Percentiles rank a stretch among this genome's conserved stretches.
Conservation (phyloP, 192 early-diverging fungal genomes). For the Spinellus fusiger region DNA sequence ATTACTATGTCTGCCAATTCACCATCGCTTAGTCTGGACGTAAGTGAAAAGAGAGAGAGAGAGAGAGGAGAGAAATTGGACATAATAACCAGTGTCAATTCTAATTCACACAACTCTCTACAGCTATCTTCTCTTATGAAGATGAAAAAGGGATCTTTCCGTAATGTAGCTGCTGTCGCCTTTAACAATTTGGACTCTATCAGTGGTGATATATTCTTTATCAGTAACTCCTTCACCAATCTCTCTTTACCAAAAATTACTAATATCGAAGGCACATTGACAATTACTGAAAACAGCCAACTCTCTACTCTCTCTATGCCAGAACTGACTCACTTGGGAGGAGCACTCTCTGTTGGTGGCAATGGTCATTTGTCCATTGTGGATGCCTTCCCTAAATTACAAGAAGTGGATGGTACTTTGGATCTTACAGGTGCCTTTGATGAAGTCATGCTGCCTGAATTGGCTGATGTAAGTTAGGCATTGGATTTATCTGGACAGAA, state of each 20-base stretch:
- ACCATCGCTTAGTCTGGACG: slow-evolving; percentile 7
- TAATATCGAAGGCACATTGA: slow-evolving; percentile 47
- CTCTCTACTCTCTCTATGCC: slow-evolving; percentile 53
- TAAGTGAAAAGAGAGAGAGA: not conserved
- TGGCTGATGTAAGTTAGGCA: slow-evolving; percentile 20
- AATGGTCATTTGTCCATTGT: slow-evolving; percentile 54
- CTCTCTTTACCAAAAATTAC: slow-evolving; percentile 41
- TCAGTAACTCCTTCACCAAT: slow-evolving; percentile 49
- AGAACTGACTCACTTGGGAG: slow-evolving; percentile 48
- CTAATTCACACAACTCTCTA: not conserved
- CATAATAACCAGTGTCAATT: no score
- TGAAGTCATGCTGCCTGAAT: slow-evolving; percentile 44
- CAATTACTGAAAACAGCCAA: slow-evolving; percentile 49
- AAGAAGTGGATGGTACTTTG: slow-evolving; percentile 50
- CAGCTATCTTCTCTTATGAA: slow-evolving; percentile 7
- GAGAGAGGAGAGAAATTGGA: not conserved
- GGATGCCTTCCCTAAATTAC: slow-evolving; percentile 49
- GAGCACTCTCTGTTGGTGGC: slow-evolving; percentile 57
- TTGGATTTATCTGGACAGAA: no score
- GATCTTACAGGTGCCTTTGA: slow-evolving; percentile 54
- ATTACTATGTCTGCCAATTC: slow-evolving; percentile 21
- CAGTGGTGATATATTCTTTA: slow-evolving; percentile 52
- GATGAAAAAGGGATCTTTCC: slow-evolving; percentile 55
- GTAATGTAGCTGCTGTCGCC: slow-evolving; percentile 42
- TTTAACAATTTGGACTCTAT: slow-evolving; percentile 40